Base-by-base conservation (phyloP, 2,329 filamentous ascomycete species). In the Aspergillus flavus region DNA sequence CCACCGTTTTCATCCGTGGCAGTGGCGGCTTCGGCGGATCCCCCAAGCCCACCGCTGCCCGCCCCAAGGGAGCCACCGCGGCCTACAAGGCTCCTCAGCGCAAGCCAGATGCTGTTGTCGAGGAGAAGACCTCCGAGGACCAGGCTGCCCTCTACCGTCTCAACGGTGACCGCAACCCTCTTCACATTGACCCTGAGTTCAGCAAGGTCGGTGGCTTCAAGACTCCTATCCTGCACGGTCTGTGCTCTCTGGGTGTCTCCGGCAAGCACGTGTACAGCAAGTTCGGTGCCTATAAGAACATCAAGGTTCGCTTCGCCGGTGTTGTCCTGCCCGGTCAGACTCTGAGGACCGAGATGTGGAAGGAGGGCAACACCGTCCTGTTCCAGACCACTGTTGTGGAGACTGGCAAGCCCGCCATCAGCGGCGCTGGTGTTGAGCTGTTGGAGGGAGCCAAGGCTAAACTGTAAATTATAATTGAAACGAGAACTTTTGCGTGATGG, bases 141-240 rank as follows among this genome's bases (percentile, higher is more conserved):
- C 94, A 98, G 82, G 95, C 95, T 9, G 93, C 92, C 11, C 80
- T 99, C 61, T 99, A 99, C 85, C 89, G 95, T 45, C 84, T 99
- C 59, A 95, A 91, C 71, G 95, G 95, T 57, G 95, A 99, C 80
- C 90, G 94, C 76, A 98, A 99, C 84, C 95, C 95, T 16, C 88
- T 99, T 1, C 95, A 99, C 82, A 91, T 99, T 66, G 95, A 99
- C 79, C 95, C 95, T 1, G 86, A 88, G 57, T 98, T 99, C 80
- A 92, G 92, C 81, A 95, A 95, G 83, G 89, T 96, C 71, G 95
- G 94, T 64, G 95, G 95, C 64, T 99, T 99, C 88, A 91, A 95
- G 81, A 87, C 84, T 32, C 95, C 95, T 14, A 99, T 99, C 76
- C 84, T 99, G 59, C 95, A 99, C 83, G 95, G 95, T n/a, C 87